Percentiles rank a stretch among this genome's conserved stretches.
These are phyloP conservation scores for Ganoderma leucocontextum DNA, from an alignment of 1,284 basidiomycete species.

Conservation along the genomic window DNA sequence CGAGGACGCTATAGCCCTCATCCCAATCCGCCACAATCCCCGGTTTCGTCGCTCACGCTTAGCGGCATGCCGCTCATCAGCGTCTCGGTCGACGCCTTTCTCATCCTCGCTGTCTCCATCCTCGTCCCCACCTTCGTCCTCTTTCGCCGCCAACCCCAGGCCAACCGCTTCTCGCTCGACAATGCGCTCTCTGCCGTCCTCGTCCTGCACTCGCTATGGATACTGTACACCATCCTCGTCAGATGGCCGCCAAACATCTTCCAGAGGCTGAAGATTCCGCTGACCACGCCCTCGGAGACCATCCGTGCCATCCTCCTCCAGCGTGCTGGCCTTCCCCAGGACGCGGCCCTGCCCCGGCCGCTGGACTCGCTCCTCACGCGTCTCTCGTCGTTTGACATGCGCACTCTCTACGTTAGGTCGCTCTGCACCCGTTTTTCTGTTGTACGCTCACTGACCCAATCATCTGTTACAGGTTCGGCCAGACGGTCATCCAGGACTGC, in stretches of 20 bases:
- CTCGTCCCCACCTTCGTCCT: constrained; percentile 32
- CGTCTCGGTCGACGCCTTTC: constrained; percentile 40
- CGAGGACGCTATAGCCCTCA: background rate
- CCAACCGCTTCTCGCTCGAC: constrained; percentile 21
- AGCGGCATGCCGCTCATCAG: constrained; percentile 17
- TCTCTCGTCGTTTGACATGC: constrained; percentile 64
- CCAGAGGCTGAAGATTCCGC: constrained; percentile 56
- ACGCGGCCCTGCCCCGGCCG: constrained; percentile 49
- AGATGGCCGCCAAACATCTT: constrained; percentile 71
- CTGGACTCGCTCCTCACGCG: constrained; percentile 63
- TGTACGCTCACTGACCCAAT: constrained; percentile 34
- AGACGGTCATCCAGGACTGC: constrained; percentile 66
- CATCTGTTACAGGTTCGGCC: constrained; percentile 63
- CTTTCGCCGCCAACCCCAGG: constrained; percentile 28
- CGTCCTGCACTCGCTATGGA: constrained; percentile 63
- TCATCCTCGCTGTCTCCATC: constrained; percentile 36
- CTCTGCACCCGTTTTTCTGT: background rate
- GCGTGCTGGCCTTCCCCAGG: constrained; percentile 42
- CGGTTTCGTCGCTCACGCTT: background rate
- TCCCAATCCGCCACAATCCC: background rate
- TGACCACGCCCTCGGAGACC: constrained; percentile 59
- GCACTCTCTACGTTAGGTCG: constrained; percentile 67
- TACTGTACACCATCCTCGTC: constrained; percentile 57
- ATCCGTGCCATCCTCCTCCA: constrained; percentile 57
- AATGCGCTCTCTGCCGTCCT: constrained; percentile 48